Conservation (phyloP, 179 eudicot genomes). For the Amaranthus tricolor region DNA sequence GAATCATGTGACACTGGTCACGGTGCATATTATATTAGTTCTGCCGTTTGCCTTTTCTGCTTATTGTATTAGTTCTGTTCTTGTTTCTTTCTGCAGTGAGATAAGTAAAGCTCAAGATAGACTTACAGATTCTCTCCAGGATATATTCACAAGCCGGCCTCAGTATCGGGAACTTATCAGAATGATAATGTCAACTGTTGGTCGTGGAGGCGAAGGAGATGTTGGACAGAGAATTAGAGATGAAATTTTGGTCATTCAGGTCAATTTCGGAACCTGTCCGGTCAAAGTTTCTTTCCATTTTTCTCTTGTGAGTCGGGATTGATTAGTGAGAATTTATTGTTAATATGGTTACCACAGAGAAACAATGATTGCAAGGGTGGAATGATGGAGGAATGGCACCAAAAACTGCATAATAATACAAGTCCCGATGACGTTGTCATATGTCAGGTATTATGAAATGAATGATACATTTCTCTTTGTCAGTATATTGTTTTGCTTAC, state of each 20-base stretch:
- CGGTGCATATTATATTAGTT: not conserved
- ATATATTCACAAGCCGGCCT: slow-evolving; percentile 57
- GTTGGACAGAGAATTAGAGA: slow-evolving; percentile 99
- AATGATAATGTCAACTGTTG: slow-evolving; percentile 92
- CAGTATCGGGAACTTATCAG: slow-evolving; percentile 79
- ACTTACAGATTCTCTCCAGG: slow-evolving; percentile 85
- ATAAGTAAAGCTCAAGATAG: slow-evolving; percentile 98
- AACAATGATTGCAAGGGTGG: slow-evolving; percentile 94
- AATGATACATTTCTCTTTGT: slow-evolving; percentile 8
- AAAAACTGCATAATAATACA: slow-evolving; percentile 95
- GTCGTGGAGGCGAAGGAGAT: slow-evolving; percentile 99
- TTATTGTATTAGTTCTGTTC: not conserved
- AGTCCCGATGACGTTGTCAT: slow-evolving; percentile 98
- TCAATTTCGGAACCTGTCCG: slow-evolving; percentile 16
- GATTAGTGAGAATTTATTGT: not conserved
- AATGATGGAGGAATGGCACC: slow-evolving; percentile 99
- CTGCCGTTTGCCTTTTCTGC: not conserved
- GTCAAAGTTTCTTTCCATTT: not conserved
- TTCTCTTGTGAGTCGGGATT: slow-evolving; percentile 14
- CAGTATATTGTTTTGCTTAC: slow-evolving; percentile 13
- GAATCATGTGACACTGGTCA: no score
- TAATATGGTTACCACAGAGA: slow-evolving; percentile 50
- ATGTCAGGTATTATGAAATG: slow-evolving; percentile 65
- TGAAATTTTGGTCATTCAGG: slow-evolving; percentile 98
- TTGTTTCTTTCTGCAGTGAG: slow-evolving; percentile 54